Evolutionary conservation across 805 yeast species (phyloP).

Genomic region (Saccharomycopsis sp.): DNA sequence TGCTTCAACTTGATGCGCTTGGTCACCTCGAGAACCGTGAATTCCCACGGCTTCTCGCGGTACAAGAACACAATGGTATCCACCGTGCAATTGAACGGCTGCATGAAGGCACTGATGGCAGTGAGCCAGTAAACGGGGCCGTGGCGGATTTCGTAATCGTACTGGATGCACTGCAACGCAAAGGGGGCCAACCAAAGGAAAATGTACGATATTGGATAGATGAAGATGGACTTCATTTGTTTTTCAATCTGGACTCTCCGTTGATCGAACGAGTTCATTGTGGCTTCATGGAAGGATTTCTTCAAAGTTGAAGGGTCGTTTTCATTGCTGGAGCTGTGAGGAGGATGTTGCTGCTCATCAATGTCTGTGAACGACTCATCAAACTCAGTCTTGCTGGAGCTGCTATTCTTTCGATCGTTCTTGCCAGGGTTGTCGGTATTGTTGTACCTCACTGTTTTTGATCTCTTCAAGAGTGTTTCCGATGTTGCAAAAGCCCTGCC

Average conservation of each 20-base stretch:
- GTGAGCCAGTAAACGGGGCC: conserved; percentile 56
- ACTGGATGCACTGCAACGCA: conserved; percentile 51
- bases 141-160: conserved; percentile 36
- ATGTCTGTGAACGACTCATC: too few species aligned
- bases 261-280: conserved; percentile 49
- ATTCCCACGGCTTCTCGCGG: conserved; percentile 74
- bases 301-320: conserved; percentile 23
- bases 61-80: conserved; percentile 68
- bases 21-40: conserved; percentile 25
- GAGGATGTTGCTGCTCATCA: too few species aligned
- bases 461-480: not conserved
- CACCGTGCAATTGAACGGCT: conserved; percentile 71
- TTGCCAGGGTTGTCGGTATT: too few species aligned
- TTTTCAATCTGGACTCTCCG: conserved; percentile 60
- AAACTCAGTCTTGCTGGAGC: too few species aligned
- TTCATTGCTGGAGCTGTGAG: not conserved
- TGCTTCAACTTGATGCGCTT: conserved; percentile 5
- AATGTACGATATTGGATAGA: conserved; percentile 78
- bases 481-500: conserved; percentile 8
- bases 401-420: too few species aligned
- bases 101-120: conserved; percentile 63
- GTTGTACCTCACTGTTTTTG: too few species aligned
- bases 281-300: conserved; percentile 46
- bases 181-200: conserved; percentile 79
- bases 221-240: conserved; percentile 71